phyloP scores from a whole-genome alignment of 345 rosid genomes.

The Noccaea bulbosa region DNA sequence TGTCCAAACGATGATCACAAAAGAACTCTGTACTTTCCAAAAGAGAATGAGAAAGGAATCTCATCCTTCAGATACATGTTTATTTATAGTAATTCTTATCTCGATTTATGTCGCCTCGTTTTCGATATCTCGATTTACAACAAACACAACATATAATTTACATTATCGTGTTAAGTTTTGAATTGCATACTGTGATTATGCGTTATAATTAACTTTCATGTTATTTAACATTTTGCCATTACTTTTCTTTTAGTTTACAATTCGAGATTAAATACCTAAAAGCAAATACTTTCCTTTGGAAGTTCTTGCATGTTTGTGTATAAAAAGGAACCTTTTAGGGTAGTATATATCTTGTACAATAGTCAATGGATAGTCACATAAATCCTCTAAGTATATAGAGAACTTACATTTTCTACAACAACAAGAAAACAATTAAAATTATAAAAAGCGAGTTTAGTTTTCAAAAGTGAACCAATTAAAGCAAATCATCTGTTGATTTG shows the following conservation, averaged over 20 bases:
- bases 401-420: background rate
- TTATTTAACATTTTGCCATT: background rate
- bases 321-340: background rate
- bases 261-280: background rate
- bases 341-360: background rate
- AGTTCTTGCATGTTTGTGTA: background rate
- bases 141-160: background rate
- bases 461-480: conserved; percentile 36
- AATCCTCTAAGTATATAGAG: background rate
- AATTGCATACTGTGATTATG: background rate
- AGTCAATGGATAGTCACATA: background rate
- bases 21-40: conserved; percentile 27
- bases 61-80: background rate
- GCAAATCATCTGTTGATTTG: conserved; percentile 37
- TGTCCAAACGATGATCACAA: conserved; percentile 36
- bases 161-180: background rate
- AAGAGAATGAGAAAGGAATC: conserved; percentile 42
- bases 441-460: conserved; percentile 28
- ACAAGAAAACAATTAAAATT: background rate
- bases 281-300: background rate
- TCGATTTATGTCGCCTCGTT: conserved; percentile 4
- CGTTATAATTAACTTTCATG: background rate
- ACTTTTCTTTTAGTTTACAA: background rate
- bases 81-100: conserved; percentile 22
- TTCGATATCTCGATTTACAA: background rate